Evolutionary conservation across 108 stramenopile species (phyloP), one percentile per base, ranked within the genome.

Genomic region (Pseudonitzschia delicatissima): DNA sequence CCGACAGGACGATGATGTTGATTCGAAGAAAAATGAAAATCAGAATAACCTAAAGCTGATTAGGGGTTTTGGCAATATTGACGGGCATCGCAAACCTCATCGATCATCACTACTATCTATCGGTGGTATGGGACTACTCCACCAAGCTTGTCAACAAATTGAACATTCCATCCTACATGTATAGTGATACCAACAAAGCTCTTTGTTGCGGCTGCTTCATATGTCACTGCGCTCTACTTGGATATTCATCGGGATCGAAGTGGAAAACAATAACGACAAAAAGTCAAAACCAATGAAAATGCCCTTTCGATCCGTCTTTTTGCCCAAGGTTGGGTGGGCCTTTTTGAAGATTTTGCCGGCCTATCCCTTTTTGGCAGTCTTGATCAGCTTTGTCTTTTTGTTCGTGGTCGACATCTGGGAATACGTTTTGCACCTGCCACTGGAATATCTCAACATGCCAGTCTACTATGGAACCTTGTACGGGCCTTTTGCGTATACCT

Each of bases 401-500:
- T 78, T 90, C 48, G 71, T 93, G 25, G 80, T 90, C 11, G 72
- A 74, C 15, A 29, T 77, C 5, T 90, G 82, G 68, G 88, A 93
- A 65, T 61, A 26, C 21, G 57, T 68, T 3, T 39, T 90, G 35
- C 77, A 81, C 42, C 40, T 84, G 15, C 72, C 78, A 2, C 23
- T 80, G 62, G 77, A 78, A 17, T 69, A 59, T 42, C 58, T 92
- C 31, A 87, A 92, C 55, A 68, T 36, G 58, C 87, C 87, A 27
- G 85, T 92, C 42, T 92, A 89, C 57, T 92, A 92, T 57, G 86
- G 81, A 36, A 86, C 85, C 2, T 52, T 92, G 45, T 92, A 92
- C 53, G 91, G 91, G 4, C 90, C 90, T 2, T 84, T 91, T 72
- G 82, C 85, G 34, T 73, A 78, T 29, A 67, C 85, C 0, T 91